Base-by-base conservation (phyloP, 352 stramenopile species). In the Thraustotheca clavata region DNA sequence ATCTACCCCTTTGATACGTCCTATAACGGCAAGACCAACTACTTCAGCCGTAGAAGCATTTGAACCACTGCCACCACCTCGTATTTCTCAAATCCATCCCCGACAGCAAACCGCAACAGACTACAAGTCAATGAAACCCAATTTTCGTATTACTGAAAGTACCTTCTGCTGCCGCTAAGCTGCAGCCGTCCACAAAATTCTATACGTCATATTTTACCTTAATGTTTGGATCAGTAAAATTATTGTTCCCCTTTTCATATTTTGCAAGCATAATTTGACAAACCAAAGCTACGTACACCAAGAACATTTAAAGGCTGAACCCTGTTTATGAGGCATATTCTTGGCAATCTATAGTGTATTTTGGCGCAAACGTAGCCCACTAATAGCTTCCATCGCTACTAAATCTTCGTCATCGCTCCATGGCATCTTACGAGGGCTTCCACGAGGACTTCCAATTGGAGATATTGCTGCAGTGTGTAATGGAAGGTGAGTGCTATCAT, bases 61-160 rank as follows among this genome's bases (percentile, higher is more conserved):
- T 18, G 43, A 52, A 31, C 43, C 43, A 31, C n/a, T 52, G 11
- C 24, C 43, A 31, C 43, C 43, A 31, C 43, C 43, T 9, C 43
- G 43, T 31, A 52, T 52, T 9, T 52, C 43, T 24, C 43, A 11
- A 2, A 31, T 52, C 11, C 57, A 65, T 33, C 24, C 16, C 41
- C 39, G 46, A 20, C 57, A 65, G 27, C 38, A 40, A 11, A 40
- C 35, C 18, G 9, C 36, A 0, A 33, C 22, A 20, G 2, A 40
- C 18, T 65, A 65, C 57, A 65, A 65, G 29, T 41, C 57, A 27
- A 54, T 54, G n/a, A 65, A 65, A 39, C 57, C 57, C 36, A 65
- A 65, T 22, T 65, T 43, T 22, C 57, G 57, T 16, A 54, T 65
- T 32, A 47, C 35, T 12, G 57, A 65, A 54, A 65, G 32, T 43